Conservation (phyloP, 2,329 filamentous ascomycete genomes). For the Rutstroemia sp. region DNA sequence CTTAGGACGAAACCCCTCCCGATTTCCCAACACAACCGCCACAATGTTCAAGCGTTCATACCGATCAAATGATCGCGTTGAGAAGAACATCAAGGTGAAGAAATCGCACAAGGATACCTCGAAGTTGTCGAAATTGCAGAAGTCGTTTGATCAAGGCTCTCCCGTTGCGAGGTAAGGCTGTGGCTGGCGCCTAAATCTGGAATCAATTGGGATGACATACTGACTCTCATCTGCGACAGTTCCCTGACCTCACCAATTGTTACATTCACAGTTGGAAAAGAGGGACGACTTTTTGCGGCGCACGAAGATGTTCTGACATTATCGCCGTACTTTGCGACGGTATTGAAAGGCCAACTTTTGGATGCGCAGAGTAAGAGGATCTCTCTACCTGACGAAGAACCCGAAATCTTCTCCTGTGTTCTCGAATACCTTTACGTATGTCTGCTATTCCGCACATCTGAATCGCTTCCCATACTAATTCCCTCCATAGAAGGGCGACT, state of each 20-base stretch:
- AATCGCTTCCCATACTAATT: neutral
- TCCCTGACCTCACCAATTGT: constrained; percentile 61
- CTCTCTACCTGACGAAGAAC: constrained; percentile 69
- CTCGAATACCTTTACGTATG: constrained; percentile 83
- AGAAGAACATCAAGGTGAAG: constrained; percentile 80
- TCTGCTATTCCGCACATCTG: neutral
- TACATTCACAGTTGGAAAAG: constrained; percentile 75
- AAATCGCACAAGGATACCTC: constrained; percentile 70
- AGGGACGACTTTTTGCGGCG: constrained; percentile 86
- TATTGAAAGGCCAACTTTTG: constrained; percentile 65
- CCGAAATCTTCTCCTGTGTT: constrained; percentile 85
- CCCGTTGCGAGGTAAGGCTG: constrained; percentile 38
- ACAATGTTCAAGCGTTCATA: constrained; percentile 93
- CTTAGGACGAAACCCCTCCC: constrained; percentile 10
- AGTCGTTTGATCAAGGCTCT: constrained; percentile 60
- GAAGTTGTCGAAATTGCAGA: constrained; percentile 79
- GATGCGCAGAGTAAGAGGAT: constrained; percentile 71
- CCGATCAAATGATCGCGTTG: constrained; percentile 74
- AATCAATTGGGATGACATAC: neutral
- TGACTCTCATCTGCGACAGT: constrained; percentile 17
- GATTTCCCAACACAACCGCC: constrained; percentile 24
- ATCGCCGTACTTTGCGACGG: constrained; percentile 75
- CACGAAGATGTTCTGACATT: constrained; percentile 86
- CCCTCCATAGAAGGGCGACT: constrained; percentile 27
- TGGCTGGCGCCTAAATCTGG: constrained; percentile 5